These are phyloP conservation scores for Gnetum montanum DNA, from an alignment of 75 land plant species.

Conservation along the genomic window DNA sequence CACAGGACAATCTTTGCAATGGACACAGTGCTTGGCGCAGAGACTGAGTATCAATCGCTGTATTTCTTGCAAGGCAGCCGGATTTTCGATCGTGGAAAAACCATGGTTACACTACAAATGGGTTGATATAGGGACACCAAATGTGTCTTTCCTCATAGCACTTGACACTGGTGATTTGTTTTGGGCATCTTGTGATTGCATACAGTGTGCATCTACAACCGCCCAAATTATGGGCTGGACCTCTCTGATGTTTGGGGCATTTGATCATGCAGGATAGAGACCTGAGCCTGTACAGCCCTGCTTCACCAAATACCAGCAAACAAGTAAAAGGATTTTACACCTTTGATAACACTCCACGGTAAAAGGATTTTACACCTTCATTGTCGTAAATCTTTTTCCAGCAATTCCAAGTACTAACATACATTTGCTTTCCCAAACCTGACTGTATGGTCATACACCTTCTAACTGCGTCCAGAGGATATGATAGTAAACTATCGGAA, in stretches of 20 bases:
- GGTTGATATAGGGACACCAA: constrained; percentile 84
- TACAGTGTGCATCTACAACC: constrained; percentile 61
- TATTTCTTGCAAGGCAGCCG: constrained; percentile 54
- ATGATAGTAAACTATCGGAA: no score
- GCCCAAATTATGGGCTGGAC: constrained; percentile 37
- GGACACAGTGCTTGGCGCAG: constrained; percentile 28
- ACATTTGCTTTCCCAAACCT: no score
- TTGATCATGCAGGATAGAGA: constrained; percentile 77
- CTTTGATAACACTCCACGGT: no score
- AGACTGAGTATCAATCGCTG: constrained; percentile 24
- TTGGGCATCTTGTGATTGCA: constrained; percentile 89
- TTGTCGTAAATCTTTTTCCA: no score
- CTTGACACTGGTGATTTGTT: constrained; percentile 84
- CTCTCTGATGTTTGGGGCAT: constrained; percentile 68
- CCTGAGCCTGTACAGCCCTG: constrained; percentile 50
- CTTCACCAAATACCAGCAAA: constrained; percentile 60
- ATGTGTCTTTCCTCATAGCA: constrained; percentile 72
- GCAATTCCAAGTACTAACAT: no score
- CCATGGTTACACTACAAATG: constrained; percentile 76
- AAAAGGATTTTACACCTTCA: no score
- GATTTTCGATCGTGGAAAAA: constrained; percentile 47
- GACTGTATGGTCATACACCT: no score
- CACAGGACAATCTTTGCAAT: constrained; percentile 35
- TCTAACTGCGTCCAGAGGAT: no score
- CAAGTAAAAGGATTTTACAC: no score